phyloP scores from a whole-genome alignment of 345 rosid genomes.

The Gossypium bickii region DNA sequence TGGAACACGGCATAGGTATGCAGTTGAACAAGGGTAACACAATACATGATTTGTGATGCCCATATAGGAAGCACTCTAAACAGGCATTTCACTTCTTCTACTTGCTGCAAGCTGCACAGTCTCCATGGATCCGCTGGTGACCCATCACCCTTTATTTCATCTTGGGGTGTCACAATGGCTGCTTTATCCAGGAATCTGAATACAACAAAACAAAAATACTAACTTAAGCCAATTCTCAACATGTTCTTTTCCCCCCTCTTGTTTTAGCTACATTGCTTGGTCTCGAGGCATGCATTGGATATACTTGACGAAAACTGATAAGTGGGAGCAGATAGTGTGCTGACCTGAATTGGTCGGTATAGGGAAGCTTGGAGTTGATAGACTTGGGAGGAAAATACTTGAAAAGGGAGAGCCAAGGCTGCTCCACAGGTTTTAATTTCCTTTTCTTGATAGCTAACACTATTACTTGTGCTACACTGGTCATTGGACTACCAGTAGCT shows the following conservation, averaged over 20 bases:
- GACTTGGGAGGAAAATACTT: slow-evolving; percentile 27
- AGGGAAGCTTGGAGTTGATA: slow-evolving; percentile 39
- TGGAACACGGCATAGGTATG: slow-evolving; percentile 57
- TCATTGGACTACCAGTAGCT: slow-evolving; percentile 73
- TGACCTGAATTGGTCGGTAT: slow-evolving; percentile 47
- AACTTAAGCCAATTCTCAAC: neutral
- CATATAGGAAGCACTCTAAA: slow-evolving; percentile 55
- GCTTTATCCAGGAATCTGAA: slow-evolving; percentile 55
- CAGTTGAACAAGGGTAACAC: slow-evolving; percentile 41
- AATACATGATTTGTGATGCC: slow-evolving; percentile 43
- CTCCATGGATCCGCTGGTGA: slow-evolving; percentile 52
- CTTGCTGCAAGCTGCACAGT: slow-evolving; percentile 64
- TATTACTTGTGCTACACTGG: slow-evolving; percentile 49
- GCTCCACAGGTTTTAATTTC: slow-evolving; percentile 36
- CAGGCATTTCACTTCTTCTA: slow-evolving; percentile 62
- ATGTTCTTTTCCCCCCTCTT: neutral
- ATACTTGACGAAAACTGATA: neutral
- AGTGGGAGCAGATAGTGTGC: neutral
- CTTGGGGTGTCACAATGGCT: slow-evolving; percentile 39
- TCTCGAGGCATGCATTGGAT: too few species aligned
- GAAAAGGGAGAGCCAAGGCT: slow-evolving; percentile 36
- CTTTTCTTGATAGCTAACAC: slow-evolving; percentile 57
- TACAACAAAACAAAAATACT: neutral
- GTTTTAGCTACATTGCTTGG: too few species aligned
- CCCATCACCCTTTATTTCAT: slow-evolving; percentile 43